Conservation (phyloP, 805 yeast species). For the Vanderwaltozyma tropicalis region DNA sequence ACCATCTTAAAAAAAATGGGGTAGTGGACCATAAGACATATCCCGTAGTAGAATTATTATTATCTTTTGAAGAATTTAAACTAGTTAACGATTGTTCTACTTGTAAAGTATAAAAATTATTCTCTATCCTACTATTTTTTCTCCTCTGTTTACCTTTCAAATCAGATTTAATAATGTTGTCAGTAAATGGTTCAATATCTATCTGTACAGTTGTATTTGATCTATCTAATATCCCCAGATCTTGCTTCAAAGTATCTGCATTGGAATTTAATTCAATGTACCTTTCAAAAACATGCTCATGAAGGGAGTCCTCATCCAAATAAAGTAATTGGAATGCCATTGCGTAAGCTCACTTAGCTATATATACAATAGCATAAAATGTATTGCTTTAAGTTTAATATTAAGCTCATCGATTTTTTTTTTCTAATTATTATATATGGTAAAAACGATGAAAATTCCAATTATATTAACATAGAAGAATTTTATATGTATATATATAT, state of each 20-base stretch:
- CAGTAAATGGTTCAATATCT: constrained; percentile 17
- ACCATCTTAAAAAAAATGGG: constrained; percentile 26
- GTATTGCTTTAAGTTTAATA: no score
- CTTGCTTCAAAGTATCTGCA: constrained; percentile 19
- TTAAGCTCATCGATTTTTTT: neutral
- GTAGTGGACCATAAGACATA: constrained; percentile 29
- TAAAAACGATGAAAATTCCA: no score
- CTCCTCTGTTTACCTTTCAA: neutral
- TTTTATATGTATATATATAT: no score
- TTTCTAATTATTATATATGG: no score
- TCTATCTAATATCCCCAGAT: constrained; percentile 24
- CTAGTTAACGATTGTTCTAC: constrained; percentile 24
- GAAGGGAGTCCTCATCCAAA: constrained; percentile 13
- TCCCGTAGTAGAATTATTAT: constrained; percentile 30
- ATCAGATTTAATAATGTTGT: neutral
- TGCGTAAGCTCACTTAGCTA: no score
- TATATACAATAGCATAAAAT: no score
- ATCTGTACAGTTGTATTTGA: constrained; percentile 6
- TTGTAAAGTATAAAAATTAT: constrained; percentile 13
- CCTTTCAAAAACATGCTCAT: constrained; percentile 27
- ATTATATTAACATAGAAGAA: no score
- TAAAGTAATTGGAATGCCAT: neutral
- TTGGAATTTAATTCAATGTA: constrained; percentile 18
- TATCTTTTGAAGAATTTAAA: constrained; percentile 20
- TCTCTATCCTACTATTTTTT: neutral